Evolutionary conservation across 2,329 filamentous ascomycete genomes (phyloP), one percentile per base, ranked within the genome.

Genomic region (Mycosphaerelloides madeirae): DNA sequence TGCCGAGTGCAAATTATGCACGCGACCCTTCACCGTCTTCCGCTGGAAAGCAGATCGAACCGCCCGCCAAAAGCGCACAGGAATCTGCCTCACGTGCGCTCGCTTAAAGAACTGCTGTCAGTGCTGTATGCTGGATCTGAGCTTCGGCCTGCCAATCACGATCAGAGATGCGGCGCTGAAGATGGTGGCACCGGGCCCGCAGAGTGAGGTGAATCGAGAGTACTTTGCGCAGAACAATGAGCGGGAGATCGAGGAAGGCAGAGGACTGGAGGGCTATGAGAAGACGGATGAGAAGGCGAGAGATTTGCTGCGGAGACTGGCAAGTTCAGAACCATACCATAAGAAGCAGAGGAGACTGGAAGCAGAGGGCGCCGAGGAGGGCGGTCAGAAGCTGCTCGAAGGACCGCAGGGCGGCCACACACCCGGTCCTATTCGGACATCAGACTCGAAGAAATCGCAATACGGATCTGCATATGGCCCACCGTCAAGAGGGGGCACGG

Each of bases 151-250:
- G 20, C 93, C 93, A 9, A 95, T 98, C 61, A 86, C 90, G 12
- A 87, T 98, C 46, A 83, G 93, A 63, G 93, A 98, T 73, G 93
- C 93, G 3, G 93, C 94, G 4, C 76, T 98, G 52, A 97, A 97
- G 74, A 95, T 98, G 85, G 87, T 97, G 32, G 90, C 91, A 1
- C 90, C 93, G 0, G 93, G 93, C 0, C 93, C 93, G 1, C 80
- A 88, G 52, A 95, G 87, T 65, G 85, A 87, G 43, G 87, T 98
- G 67, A 98, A 98, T 71, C 76, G 93, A 57, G 90, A 98, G 69
- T 98, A 93, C 69, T 98, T 95, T 67, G 93, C 93, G 12, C 93
- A 98, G 65, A 93, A 97, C 64, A 90, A 97, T 67, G 91, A 97
- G 71, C 86, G 84, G 61, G 88, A 94, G 49, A 89, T 98, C 38